phyloP scores from a whole-genome alignment of 2,329 filamentous ascomycete genomes.

The Aspergillus thermomutatus region DNA sequence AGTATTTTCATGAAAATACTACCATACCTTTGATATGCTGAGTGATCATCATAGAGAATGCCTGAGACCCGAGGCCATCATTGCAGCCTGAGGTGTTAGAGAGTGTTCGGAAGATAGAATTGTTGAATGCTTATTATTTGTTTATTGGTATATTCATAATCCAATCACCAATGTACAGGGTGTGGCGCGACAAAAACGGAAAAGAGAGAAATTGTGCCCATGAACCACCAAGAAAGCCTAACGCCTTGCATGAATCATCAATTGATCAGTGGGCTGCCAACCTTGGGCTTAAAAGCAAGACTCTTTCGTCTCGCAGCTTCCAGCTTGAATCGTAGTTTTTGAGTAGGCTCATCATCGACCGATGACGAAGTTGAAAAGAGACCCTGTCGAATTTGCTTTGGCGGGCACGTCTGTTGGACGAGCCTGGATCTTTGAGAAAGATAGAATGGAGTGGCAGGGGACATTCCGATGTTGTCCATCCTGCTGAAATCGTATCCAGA shows the following conservation, averaged over 20 bases:
- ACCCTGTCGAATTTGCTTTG: constrained; percentile 47
- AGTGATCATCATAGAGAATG: no score
- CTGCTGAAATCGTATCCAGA: constrained; percentile 31
- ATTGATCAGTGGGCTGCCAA: constrained; percentile 67
- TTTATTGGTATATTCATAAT: neutral
- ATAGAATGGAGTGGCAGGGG: constrained; percentile 47
- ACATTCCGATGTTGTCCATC: constrained; percentile 39
- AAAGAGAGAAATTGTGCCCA: neutral
- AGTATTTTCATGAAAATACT: no score
- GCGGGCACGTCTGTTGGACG: constrained; percentile 53
- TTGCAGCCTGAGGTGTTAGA: neutral
- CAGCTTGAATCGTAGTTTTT: constrained; percentile 56
- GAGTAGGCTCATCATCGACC: constrained; percentile 29
- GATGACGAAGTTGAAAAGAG: constrained; percentile 33
- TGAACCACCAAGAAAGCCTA: constrained; percentile 5
- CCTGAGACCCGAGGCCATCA: neutral
- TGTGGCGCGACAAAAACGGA: neutral
- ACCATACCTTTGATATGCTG: no score
- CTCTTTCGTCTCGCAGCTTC: constrained; percentile 74
- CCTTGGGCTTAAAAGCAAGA: constrained; percentile 71
- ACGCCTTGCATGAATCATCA: constrained; percentile 13
- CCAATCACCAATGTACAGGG: neutral
- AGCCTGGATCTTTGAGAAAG: constrained; percentile 41
- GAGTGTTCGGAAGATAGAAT: neutral
- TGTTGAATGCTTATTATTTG: neutral